Percentiles rank a stretch among this genome's conserved stretches.
phyloP scores from a whole-genome alignment of 2,329 filamentous ascomycete genomes.

The Zalaria sp. region DNA sequence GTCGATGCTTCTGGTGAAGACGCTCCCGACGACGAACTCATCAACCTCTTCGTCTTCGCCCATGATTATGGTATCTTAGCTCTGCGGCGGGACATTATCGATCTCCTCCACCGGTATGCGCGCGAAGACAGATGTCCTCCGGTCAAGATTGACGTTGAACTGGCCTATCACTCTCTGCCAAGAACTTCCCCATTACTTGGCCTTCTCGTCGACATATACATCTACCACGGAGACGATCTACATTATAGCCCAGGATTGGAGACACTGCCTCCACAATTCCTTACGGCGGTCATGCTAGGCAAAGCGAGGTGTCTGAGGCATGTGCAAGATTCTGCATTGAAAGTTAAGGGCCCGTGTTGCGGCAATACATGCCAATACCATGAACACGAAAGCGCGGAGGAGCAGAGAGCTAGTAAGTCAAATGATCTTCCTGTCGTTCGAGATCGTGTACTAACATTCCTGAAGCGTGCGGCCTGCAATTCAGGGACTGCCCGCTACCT shows the following conservation, averaged over 20 bases:
- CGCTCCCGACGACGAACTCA: neutral
- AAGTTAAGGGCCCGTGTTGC: neutral
- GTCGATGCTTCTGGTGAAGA: neutral
- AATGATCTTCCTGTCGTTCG: no score
- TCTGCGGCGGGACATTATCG: neutral
- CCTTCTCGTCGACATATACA: neutral
- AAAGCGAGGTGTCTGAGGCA: neutral
- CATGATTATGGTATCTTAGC: neutral
- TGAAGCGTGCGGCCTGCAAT: no score
- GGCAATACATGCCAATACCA: neutral
- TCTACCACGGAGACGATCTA: neutral
- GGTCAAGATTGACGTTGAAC: neutral
- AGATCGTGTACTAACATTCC: no score
- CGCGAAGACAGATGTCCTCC: no score
- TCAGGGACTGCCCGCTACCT: no score
- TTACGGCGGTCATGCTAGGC: neutral
- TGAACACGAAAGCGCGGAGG: neutral
- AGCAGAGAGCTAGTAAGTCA: neutral
- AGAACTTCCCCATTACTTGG: neutral
- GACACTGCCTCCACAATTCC: neutral
- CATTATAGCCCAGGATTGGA: neutral
- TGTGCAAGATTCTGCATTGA: neutral
- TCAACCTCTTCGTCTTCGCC: neutral
- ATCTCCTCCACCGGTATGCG: neutral
- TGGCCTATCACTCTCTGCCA: neutral